phyloP scores from a whole-genome alignment of 345 rosid species.

The Eucalyptus coolabah region DNA sequence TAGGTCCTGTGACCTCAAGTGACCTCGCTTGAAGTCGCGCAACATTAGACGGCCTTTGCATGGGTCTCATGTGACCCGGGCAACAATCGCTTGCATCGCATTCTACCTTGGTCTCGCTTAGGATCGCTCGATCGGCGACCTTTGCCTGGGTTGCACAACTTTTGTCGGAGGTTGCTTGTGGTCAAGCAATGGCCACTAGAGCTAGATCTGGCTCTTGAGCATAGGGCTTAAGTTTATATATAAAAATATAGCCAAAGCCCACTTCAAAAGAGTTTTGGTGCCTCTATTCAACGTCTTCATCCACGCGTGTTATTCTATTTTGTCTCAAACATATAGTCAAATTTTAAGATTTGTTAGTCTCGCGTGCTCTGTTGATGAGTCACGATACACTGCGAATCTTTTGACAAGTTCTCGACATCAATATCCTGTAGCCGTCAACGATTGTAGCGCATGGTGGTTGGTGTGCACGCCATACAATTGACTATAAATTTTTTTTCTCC shows the following conservation, averaged over 20 bases:
- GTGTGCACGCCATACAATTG: not conserved
- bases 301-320: not conserved
- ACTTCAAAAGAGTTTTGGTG: not conserved
- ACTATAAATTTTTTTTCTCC: too few relatives aligned
- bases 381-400: not conserved
- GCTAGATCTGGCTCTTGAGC: too few relatives aligned
- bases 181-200: too few relatives aligned
- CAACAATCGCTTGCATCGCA: rapidly evolving
- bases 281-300: not conserved
- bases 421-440: too few relatives aligned
- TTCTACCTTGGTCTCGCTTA: rapidly evolving
- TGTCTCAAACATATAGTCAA: not conserved
- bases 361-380: not conserved
- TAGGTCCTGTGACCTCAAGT: too few relatives aligned
- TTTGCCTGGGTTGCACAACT: too few relatives aligned
- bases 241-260: too few relatives aligned
- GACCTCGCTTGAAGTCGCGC: rapidly evolving
- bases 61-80: too few relatives aligned
- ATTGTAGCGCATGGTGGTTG: not conserved
- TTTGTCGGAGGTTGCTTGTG: too few relatives aligned
- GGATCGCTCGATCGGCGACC: too few relatives aligned
- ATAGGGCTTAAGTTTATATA: too few relatives aligned
- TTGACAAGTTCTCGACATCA: not conserved
- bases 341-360: not conserved
- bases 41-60: too few relatives aligned